These are phyloP conservation scores for Fusarium verrucosum DNA, from an alignment of 2,329 filamentous ascomycete genomes.

Conservation along the genomic window DNA sequence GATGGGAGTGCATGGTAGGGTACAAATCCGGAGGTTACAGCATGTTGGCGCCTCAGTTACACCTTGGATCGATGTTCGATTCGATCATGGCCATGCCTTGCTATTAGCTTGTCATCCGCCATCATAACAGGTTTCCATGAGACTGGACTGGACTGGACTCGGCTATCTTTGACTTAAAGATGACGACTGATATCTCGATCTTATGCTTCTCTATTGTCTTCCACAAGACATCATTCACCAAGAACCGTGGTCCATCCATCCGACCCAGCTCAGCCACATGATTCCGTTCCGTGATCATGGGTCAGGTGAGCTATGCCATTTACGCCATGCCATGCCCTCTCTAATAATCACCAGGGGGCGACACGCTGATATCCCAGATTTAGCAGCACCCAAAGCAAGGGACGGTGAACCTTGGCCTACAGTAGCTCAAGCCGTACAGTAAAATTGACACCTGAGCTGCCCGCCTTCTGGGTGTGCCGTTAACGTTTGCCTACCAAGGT, in stretches of 20 bases:
- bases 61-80: not conserved
- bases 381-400: conserved; percentile 34
- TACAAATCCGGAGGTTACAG: conserved; percentile 24
- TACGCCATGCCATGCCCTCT: conserved; percentile 41
- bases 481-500: conserved; percentile 19
- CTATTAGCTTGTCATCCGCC: not conserved
- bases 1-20: conserved; percentile 5
- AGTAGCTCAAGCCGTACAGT: conserved; percentile 7
- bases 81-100: conserved; percentile 4
- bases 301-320: conserved; percentile 46
- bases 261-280: conserved; percentile 41
- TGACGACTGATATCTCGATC: conserved; percentile 25
- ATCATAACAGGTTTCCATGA: conserved; percentile 18
- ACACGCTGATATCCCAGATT: conserved; percentile 28
- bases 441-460: conserved; percentile 3
- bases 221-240: conserved; percentile 7
- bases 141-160: not conserved
- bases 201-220: not conserved
- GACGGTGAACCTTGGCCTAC: conserved; percentile 30
- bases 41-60: not conserved
- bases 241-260: conserved; percentile 23
- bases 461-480: conserved; percentile 25
- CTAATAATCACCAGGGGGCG: conserved; percentile 31
- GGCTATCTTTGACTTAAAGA: conserved; percentile 6
- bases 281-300: conserved; percentile 41